Evolutionary conservation across 805 yeast genomes (phyloP).

Genomic region (Starmerella vitae): DNA sequence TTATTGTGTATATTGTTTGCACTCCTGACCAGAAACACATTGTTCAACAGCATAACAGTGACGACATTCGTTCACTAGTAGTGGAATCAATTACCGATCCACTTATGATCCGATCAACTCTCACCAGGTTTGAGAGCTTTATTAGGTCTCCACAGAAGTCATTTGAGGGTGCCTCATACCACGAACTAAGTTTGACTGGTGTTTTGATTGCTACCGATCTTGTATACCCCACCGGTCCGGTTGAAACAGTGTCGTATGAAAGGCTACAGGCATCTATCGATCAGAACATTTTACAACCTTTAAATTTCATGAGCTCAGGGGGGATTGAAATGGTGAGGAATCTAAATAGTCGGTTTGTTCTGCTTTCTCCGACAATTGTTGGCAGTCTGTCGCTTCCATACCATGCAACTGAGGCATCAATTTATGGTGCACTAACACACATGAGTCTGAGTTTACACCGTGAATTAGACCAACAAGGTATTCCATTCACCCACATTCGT

Average conservation of each 20-base stretch:
- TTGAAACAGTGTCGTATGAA: slow-evolving; percentile 39
- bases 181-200: slow-evolving; percentile 45
- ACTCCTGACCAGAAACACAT: slow-evolving; percentile 44
- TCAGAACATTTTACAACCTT: slow-evolving; percentile 36
- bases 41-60: slow-evolving; percentile 40
- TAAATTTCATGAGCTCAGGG: slow-evolving; percentile 42
- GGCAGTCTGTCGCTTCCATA: slow-evolving; percentile 44
- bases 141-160: slow-evolving; percentile 45
- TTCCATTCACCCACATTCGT: slow-evolving; percentile 34
- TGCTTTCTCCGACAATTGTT: slow-evolving; percentile 42
- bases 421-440: slow-evolving; percentile 34
- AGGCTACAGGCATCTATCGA: slow-evolving; percentile 40
- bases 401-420: slow-evolving; percentile 49
- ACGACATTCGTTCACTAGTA: slow-evolving; percentile 55
- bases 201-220: slow-evolving; percentile 59
- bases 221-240: slow-evolving; percentile 53
- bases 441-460: slow-evolving; percentile 32
- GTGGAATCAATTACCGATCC: slow-evolving; percentile 38
- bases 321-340: slow-evolving; percentile 40
- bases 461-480: slow-evolving; percentile 32
- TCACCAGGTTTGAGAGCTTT: slow-evolving; percentile 37
- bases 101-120: slow-evolving; percentile 34
- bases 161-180: slow-evolving; percentile 45
- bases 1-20: slow-evolving; percentile 66
- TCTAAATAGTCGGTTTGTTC: slow-evolving; percentile 37